Percentiles rank a stretch among this genome's conserved stretches.
Conservation (phyloP, 768 basidiomycete genomes). For the Russula sp. region DNA sequence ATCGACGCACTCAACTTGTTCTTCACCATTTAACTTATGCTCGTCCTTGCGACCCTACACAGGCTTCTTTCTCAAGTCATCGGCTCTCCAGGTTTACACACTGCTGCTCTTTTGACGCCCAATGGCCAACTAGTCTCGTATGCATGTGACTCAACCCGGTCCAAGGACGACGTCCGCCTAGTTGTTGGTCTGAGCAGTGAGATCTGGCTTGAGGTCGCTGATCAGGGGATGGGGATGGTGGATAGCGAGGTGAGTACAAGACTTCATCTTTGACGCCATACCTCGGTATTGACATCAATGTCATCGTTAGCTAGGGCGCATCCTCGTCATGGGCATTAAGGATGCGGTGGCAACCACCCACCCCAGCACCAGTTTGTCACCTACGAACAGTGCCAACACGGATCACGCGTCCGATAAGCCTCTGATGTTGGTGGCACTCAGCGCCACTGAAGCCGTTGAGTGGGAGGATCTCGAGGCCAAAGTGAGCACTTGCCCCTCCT, state of each 20-base stretch:
- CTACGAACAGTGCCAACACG: conserved; percentile 8
- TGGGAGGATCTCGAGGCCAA: conserved; percentile 61
- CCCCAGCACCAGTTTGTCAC: conserved; percentile 20
- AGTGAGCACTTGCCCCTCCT: conserved; percentile 33
- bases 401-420: conserved; percentile 34
- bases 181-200: conserved; percentile 66
- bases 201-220: conserved; percentile 70
- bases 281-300: background rate
- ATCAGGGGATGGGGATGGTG: conserved; percentile 59
- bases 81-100: conserved; percentile 54
- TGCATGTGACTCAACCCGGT: conserved; percentile 44
- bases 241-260: conserved; percentile 61
- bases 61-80: conserved; percentile 57
- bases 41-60: conserved; percentile 62
- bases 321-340: conserved; percentile 60
- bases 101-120: conserved; percentile 62
- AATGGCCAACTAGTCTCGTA: conserved; percentile 68
- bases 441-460: conserved; percentile 49
- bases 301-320: conserved; percentile 51
- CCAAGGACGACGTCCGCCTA: conserved; percentile 70
- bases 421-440: conserved; percentile 63
- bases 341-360: conserved; percentile 25
- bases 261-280: background rate
- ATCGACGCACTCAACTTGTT: background rate
- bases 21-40: conserved; percentile 38